A percentile compares a stretch with the other conserved stretches of the same genome.
These are phyloP conservation scores for Penicillium paradoxum DNA, from an alignment of 495 filamentous ascomycete genomes.

Conservation along the genomic window DNA sequence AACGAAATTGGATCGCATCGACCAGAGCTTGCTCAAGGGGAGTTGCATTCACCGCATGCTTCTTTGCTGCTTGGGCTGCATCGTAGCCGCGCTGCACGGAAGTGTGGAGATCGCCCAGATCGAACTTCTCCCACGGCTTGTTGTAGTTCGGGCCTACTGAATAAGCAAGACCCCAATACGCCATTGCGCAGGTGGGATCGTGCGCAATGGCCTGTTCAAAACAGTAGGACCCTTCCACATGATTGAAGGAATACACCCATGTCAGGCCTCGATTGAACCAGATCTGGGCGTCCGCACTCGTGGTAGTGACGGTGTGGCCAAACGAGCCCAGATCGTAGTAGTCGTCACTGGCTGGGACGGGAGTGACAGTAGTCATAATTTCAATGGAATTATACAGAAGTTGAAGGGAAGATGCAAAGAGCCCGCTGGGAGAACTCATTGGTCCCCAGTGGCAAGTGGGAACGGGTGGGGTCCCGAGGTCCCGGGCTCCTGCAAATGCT, in stretches of 20 bases:
- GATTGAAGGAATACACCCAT: constrained; percentile 63
- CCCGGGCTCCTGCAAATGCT: no score
- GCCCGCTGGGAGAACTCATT: no score
- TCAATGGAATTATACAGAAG: no score
- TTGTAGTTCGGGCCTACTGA: constrained; percentile 64
- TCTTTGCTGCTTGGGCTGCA: constrained; percentile 34
- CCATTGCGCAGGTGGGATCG: constrained; percentile 53
- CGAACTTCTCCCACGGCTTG: constrained; percentile 61
- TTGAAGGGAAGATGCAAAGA: no score
- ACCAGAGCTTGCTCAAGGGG: constrained; percentile 50
- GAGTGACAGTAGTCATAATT: background rate
- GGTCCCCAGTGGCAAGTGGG: no score
- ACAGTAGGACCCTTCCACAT: constrained; percentile 54
- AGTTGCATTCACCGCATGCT: constrained; percentile 19
- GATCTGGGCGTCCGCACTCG: constrained; percentile 39
- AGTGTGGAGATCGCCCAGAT: constrained; percentile 40
- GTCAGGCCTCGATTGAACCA: constrained; percentile 62
- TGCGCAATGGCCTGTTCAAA: constrained; percentile 51
- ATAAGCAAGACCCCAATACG: constrained; percentile 62
- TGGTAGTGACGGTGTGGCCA: constrained; percentile 43
- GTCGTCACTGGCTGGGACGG: constrained; percentile 13
- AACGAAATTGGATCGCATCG: constrained; percentile 48
- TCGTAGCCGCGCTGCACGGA: constrained; percentile 35
- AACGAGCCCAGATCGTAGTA: constrained; percentile 57
- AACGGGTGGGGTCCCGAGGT: no score